Base-by-base conservation (phyloP, 164 flowering plant genomes). In the Macadamia integrifolia region DNA sequence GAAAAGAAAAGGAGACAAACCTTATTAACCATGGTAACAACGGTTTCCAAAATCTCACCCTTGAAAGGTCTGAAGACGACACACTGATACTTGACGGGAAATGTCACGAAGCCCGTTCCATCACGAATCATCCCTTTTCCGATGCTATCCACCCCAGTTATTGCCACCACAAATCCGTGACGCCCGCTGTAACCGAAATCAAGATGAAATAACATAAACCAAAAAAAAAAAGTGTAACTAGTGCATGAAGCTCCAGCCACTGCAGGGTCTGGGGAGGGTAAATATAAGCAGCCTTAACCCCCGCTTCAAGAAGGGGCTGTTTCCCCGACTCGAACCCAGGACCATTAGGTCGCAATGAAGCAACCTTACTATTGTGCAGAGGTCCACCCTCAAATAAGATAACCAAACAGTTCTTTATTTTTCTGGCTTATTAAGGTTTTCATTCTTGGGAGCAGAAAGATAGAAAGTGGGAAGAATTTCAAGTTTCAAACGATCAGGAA, bases 1-100 rank as follows among this genome's bases (percentile, higher is more conserved):
- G 23, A 23, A 23, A 52, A 50, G n/a, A 57, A 42, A 61, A 23
- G 1, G 40, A 35, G 40, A 35, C 60, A 6, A 18, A 87, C 98
- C 97, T 93, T 93, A 78, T 93, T 93, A 62, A 93, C 98, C 98
- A 91, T 88, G 43, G 97, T 85, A 58, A 93, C 97, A 73, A 91
- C 96, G 60, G 96, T 95, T 81, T 93, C 98, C 35, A 93, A 76
- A 23, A 93, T 87, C 85, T 93, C 98, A 28, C 98, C 97, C 71
- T 93, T 91, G 61, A 93, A 93, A 10, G 97, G 98, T 60, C 98
- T 74, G 72, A 89, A 93, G 7, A 88, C 96, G 61, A 91, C 97
- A 69, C 96, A 91, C 64, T 91, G 91, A 55, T 93, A 93, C 82
- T 87, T 88, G 60, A 92, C 91, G 0, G 96, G 94, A 69, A 92